Percentiles rank a stretch among this genome's conserved stretches.
Conservation (phyloP, 495 filamentous ascomycete species). For the Pyrenopolyporus hunteri region DNA sequence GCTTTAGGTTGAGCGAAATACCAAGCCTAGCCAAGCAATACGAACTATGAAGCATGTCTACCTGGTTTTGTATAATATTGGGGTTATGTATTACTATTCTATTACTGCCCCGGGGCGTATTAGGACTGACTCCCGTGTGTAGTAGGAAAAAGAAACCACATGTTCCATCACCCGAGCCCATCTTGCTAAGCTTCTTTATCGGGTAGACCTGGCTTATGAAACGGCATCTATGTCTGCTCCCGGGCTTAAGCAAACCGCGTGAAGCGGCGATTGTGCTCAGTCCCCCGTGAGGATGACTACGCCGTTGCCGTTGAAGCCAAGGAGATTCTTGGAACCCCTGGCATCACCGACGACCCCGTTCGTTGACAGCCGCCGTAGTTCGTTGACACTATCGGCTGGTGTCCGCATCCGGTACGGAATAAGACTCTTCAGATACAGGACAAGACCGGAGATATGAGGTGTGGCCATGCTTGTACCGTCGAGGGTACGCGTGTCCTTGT, state of each 20-base stretch:
- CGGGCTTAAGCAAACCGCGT: too few relatives aligned
- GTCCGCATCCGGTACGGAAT: conserved; percentile 29
- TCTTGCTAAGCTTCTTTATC: too few relatives aligned
- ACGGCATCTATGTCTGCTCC: too few relatives aligned
- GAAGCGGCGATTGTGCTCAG: too few relatives aligned
- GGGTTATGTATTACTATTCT: conserved; percentile 15
- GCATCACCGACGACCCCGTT: conserved; percentile 4
- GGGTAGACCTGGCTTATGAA: too few relatives aligned
- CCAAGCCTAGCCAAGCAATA: too few relatives aligned
- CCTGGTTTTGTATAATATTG: neutral
- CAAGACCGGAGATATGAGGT: conserved; percentile 41
- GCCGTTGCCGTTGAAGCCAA: conserved; percentile 31
- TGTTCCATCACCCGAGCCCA: too few relatives aligned
- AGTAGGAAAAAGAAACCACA: neutral
- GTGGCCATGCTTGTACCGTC: conserved; percentile 47
- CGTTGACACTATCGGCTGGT: conserved; percentile 11
- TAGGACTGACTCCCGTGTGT: conserved; percentile 7
- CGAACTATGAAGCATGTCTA: neutral
- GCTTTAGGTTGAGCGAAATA: too few relatives aligned
- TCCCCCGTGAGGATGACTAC: conserved; percentile 9
- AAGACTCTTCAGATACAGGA: conserved; percentile 29
- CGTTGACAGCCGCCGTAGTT: conserved; percentile 20
- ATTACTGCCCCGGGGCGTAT: conserved; percentile 10
- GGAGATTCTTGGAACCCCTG: conserved; percentile 18
- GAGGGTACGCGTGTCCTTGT: conserved; percentile 38